phyloP scores from a whole-genome alignment of 257 asterid species.

The Pogostemon cablin region DNA sequence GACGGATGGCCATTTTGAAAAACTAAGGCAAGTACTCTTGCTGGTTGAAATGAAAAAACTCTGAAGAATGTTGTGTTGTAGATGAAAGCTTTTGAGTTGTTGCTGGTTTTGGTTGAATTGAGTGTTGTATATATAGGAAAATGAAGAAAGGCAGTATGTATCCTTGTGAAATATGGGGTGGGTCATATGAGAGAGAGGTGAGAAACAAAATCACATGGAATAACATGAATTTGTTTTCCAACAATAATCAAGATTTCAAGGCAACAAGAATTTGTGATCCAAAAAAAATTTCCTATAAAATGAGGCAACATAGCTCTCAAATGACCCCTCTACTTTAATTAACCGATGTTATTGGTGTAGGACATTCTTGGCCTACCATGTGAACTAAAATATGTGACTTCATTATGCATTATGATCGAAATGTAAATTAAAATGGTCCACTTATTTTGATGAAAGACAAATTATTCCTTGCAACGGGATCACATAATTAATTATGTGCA shows the following conservation, averaged over 20 bases:
- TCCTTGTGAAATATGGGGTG: too few relatives aligned
- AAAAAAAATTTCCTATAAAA: not conserved
- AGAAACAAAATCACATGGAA: constrained; percentile 17
- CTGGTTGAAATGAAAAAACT: not conserved
- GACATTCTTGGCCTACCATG: too few relatives aligned
- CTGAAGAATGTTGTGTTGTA: not conserved
- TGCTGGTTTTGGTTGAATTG: not conserved
- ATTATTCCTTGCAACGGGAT: too few relatives aligned
- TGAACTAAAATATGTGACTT: too few relatives aligned
- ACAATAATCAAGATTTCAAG: not conserved
- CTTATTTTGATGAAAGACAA: too few relatives aligned
- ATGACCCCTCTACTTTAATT: not conserved
- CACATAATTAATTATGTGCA: too few relatives aligned
- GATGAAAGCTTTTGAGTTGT: not conserved
- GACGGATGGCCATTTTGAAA: not conserved
- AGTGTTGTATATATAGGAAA: constrained; percentile 8
- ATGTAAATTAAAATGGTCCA: too few relatives aligned
- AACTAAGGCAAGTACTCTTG: not conserved
- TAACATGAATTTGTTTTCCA: constrained; percentile 28
- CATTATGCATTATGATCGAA: too few relatives aligned
- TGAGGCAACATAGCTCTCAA: not conserved
- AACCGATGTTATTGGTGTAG: too few relatives aligned
- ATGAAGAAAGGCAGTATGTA: not conserved
- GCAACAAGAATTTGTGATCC: not conserved
- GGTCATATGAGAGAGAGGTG: not conserved